Base-by-base conservation (phyloP, 768 basidiomycete species). In the Rhodosporidiobolus sp. region DNA sequence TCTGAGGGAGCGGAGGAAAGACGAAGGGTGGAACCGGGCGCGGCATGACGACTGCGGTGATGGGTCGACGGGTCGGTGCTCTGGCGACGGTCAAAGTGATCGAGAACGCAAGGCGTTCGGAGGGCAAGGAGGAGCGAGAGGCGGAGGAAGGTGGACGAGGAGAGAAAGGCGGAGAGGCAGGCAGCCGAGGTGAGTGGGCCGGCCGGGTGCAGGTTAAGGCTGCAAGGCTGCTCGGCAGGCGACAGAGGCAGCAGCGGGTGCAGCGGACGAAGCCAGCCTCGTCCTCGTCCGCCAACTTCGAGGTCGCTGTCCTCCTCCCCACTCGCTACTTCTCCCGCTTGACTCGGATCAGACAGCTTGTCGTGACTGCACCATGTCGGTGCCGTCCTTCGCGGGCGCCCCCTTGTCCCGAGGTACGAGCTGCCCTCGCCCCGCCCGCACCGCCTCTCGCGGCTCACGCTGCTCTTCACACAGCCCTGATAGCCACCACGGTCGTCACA, bases 341-440 rank as follows among this genome's bases (percentile, higher is more conserved):
- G 10, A 6, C 26, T 58, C 9, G 28, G 20, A 26, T 28, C 20
- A 10, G 5, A 3, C n/a, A n/a, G n/a, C n/a, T n/a, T n/a, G n/a
- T n/a, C n/a, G n/a, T n/a, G n/a, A n/a, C n/a, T n/a, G n/a, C n/a
- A n/a, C 7, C 22, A 52, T 52, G 61, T 35, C 49, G 5, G 38
- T 35, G 2, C 52, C 24, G 3, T 3, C 6, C 30, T 57, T 76
- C 7, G 75, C 69, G 19, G 75, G 75, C 6, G 75, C 75, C 11
- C 75, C 75, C 5, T 38, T 76, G 19, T 70, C 69, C 14, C 67
- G 61, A 65, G 75, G 75, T 76, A n/a, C n/a, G 17, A 7, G 61
- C 26, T 17, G n/a, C 30, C 62, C 20, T 34, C 48, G 28, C 68
- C n/a, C 10, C 34, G 32, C 61, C 1, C 30, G 22, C 28, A 11